A percentile compares a stretch with the other conserved stretches of the same genome.
phyloP scores from a whole-genome alignment of 1,284 basidiomycete genomes.

The Ceratobasidium sp. region DNA sequence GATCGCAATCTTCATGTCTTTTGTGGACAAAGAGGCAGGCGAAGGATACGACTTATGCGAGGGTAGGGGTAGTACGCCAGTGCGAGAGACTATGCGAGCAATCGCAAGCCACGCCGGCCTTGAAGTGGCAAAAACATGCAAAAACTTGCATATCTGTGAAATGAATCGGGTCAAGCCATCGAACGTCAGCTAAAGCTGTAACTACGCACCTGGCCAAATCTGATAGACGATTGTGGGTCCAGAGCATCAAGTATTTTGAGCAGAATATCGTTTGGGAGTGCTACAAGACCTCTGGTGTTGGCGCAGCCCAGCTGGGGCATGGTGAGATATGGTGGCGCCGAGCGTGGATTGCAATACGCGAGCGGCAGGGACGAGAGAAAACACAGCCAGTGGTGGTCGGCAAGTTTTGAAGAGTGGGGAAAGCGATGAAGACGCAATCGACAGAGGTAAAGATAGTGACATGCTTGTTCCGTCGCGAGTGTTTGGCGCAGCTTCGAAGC shows the following conservation, averaged over 20 bases:
- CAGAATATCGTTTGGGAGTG: slow-evolving; percentile 41
- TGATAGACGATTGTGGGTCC: slow-evolving; percentile 29
- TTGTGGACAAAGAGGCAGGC: slow-evolving; percentile 35
- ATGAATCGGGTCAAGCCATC: slow-evolving; percentile 25
- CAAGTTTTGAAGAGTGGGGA: slow-evolving; percentile 39
- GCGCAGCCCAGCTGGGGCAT: neutral
- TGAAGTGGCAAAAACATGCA: slow-evolving; percentile 43
- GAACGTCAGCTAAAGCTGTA: neutral
- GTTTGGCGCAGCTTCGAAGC: slow-evolving; percentile 43
- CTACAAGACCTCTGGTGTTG: slow-evolving; percentile 36
- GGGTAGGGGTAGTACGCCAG: slow-evolving; percentile 24
- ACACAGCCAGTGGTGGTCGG: neutral
- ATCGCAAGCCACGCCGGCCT: slow-evolving; percentile 41
- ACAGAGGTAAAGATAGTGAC: slow-evolving; percentile 29
- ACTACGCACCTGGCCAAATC: slow-evolving; percentile 16
- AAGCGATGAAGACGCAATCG: slow-evolving; percentile 40
- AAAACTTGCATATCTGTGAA: slow-evolving; percentile 33
- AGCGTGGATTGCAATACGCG: too few relatives aligned
- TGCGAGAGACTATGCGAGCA: slow-evolving; percentile 38
- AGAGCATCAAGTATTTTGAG: slow-evolving; percentile 43
- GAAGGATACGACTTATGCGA: slow-evolving; percentile 39
- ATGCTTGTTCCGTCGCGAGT: slow-evolving; percentile 45
- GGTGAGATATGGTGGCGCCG: too few relatives aligned
- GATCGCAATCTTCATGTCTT: slow-evolving; percentile 37
- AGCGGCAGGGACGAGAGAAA: too few relatives aligned